phyloP scores from a whole-genome alignment of 495 filamentous ascomycete species.

The Lasiosphaeria ovina region DNA sequence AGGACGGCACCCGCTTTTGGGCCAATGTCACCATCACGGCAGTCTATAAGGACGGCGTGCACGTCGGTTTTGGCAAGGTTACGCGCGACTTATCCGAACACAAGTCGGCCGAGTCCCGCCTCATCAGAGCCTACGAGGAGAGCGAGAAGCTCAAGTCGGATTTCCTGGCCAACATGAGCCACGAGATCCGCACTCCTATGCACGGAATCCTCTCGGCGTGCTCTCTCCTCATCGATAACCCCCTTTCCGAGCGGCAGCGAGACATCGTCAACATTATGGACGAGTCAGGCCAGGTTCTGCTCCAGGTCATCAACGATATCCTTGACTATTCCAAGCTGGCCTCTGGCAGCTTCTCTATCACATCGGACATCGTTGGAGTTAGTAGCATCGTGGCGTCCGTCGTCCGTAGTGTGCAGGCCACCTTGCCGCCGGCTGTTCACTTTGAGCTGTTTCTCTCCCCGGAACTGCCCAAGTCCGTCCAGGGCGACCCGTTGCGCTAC shows the following conservation, averaged over 20 bases:
- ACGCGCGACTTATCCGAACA: conserved; percentile 64
- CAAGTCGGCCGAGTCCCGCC: conserved; percentile 53
- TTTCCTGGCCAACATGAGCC: conserved; percentile 63
- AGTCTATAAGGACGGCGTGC: conserved; percentile 54
- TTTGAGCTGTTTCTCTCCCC: conserved; percentile 40
- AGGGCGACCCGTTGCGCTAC: conserved; percentile 48
- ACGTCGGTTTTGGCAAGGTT: conserved; percentile 64
- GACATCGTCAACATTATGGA: conserved; percentile 49
- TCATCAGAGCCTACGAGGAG: conserved; percentile 64
- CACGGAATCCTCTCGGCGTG: conserved; percentile 52
- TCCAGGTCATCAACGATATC: conserved; percentile 53
- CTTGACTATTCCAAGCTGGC: conserved; percentile 52
- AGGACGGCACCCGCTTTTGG: conserved; percentile 63
- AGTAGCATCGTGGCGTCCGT: conserved; percentile 52
- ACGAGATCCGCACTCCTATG: conserved; percentile 54
- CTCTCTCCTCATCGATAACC: conserved; percentile 43
- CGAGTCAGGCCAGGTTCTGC: conserved; percentile 46
- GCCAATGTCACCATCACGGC: conserved; percentile 66
- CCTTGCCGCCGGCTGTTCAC: conserved; percentile 32
- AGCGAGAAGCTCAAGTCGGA: conserved; percentile 62
- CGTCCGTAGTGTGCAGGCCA: conserved; percentile 44
- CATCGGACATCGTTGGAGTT: conserved; percentile 42
- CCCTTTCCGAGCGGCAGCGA: conserved; percentile 37
- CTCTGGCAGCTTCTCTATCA: conserved; percentile 46
- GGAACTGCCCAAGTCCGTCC: conserved; percentile 39